A percentile compares a stretch with the other conserved stretches of the same genome.
Conservation (phyloP, 306 rosid species). For the Potentilla sterilis region DNA sequence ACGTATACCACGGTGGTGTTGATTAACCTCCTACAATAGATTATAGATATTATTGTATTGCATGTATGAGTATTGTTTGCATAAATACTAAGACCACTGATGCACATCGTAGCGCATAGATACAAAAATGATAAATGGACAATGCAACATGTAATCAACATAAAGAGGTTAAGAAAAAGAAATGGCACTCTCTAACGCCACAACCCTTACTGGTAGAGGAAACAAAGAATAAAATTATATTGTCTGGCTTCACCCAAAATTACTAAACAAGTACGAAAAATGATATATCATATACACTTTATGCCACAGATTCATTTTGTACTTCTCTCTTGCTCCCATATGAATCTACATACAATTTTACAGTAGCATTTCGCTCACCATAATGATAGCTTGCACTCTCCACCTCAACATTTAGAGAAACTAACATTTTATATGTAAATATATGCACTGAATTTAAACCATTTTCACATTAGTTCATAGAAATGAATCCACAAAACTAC, state of each 20-base stretch:
- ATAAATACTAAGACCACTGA: neutral
- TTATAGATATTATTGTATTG: slow-evolving; percentile 4
- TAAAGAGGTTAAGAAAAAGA: neutral
- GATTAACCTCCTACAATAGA: slow-evolving; percentile 12
- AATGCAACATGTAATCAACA: neutral
- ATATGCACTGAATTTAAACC: neutral
- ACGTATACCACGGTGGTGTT: slow-evolving; percentile 19
- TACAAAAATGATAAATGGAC: neutral
- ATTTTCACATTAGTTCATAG: neutral
- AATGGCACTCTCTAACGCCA: neutral
- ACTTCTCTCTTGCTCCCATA: neutral
- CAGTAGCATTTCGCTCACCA: neutral
- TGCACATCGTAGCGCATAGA: neutral
- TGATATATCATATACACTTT: neutral
- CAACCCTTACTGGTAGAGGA: neutral
- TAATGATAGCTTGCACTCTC: slow-evolving; percentile 7
- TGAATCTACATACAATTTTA: slow-evolving; percentile 9
- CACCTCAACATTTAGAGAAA: neutral
- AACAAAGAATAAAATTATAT: neutral
- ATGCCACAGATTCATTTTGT: neutral
- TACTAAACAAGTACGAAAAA: neutral
- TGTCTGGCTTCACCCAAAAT: neutral
- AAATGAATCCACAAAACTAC: neutral
- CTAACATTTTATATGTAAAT: neutral
- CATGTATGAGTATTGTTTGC: neutral